These are phyloP conservation scores for Laguncularia racemosa DNA, from an alignment of 345 rosid species.

Conservation along the genomic window DNA sequence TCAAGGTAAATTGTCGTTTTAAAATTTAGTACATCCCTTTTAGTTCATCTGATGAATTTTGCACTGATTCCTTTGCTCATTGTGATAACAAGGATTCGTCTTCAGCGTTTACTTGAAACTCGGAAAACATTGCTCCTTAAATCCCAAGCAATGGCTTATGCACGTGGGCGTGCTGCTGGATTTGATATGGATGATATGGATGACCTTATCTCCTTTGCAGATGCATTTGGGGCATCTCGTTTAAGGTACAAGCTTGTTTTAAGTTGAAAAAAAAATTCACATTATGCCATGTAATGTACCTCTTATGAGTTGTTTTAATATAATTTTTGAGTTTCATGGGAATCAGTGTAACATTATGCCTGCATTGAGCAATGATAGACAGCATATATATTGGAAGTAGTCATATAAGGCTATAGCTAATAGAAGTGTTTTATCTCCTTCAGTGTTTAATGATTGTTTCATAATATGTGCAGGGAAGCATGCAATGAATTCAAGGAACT, in stretches of 20 bases:
- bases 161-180: slow-evolving; percentile 78
- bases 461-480: slow-evolving; percentile 47
- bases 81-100: slow-evolving; percentile 46
- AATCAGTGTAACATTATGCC: not conserved
- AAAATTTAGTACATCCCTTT: not conserved
- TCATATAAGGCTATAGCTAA: too few relatives aligned
- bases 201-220: slow-evolving; percentile 69
- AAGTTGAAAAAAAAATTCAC: not conserved
- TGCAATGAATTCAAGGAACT: slow-evolving; percentile 67
- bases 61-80: slow-evolving; percentile 16
- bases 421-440: not conserved
- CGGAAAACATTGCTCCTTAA: slow-evolving; percentile 54
- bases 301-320: too few relatives aligned
- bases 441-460: slow-evolving; percentile 2
- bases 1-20: slow-evolving; percentile 44
- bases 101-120: slow-evolving; percentile 64
- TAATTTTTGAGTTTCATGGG: too few relatives aligned
- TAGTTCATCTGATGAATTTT: not conserved
- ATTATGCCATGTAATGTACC: not conserved
- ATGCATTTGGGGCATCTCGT: slow-evolving; percentile 75
- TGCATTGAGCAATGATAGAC: not conserved
- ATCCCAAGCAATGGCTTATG: slow-evolving; percentile 89
- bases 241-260: slow-evolving; percentile 31
- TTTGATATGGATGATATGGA: slow-evolving; percentile 57
- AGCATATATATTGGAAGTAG: not conserved